Percentiles rank a stretch among this genome's conserved stretches.
Conservation (phyloP, 2,329 filamentous ascomycete genomes). For the Ascocoryne sarcoides region DNA sequence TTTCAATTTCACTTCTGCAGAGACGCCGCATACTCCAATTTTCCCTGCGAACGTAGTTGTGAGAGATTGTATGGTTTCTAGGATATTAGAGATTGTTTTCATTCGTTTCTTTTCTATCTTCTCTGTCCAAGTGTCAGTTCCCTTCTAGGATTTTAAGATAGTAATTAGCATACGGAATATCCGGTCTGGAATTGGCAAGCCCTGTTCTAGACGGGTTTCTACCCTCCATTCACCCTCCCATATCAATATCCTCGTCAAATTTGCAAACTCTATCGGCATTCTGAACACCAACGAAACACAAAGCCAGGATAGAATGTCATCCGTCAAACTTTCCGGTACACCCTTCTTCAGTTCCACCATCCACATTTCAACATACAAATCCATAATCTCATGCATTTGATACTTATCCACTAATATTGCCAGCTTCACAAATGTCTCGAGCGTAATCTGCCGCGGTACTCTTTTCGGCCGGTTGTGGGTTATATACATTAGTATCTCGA, state of each 20-base stretch:
- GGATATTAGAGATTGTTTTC: neutral
- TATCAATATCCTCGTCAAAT: neutral
- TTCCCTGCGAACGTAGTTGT: neutral
- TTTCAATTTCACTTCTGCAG: neutral
- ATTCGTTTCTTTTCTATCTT: neutral
- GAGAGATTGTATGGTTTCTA: neutral
- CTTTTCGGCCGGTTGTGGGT: constrained; percentile 2
- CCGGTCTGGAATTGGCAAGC: neutral
- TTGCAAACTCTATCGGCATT: neutral
- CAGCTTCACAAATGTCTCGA: constrained; percentile 2
- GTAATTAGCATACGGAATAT: neutral
- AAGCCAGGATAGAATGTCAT: neutral
- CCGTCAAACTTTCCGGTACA: neutral
- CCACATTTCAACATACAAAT: neutral
- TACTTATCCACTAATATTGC: constrained; percentile 9
- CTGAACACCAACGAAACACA: constrained; percentile 1
- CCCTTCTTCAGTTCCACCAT: neutral
- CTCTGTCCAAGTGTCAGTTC: neutral
- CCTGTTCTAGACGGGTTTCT: neutral
- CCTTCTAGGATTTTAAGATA: too few relatives aligned
- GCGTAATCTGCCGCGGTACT: constrained; percentile 2
- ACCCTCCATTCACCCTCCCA: neutral
- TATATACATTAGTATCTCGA: constrained; percentile 9
- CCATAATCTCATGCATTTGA: constrained; percentile 5
- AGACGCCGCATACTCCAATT: neutral